Base-by-base conservation (phyloP, 2,329 filamentous ascomycete genomes). In the Paecilomyces variotii region DNA sequence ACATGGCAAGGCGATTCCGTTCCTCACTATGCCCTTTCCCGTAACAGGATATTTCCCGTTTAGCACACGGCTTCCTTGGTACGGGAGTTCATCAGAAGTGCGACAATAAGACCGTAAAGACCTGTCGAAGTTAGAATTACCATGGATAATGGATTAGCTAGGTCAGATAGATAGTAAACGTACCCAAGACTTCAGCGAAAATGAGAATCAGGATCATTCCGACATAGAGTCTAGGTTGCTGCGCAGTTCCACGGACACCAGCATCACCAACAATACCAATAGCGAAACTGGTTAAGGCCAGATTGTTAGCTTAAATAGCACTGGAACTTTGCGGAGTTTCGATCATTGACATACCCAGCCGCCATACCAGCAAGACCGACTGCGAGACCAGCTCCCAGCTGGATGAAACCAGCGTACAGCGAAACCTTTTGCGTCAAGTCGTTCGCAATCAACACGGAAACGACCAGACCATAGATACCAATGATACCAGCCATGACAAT, bases 401-500 rank as follows among this genome's bases (percentile, higher is more conserved):
- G 90, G 70, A 93, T 90, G 80, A 93, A 92, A 61, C 88, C 87
- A 58, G 89, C 91, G 70, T 88, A 93, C 62, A 94, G 83, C 61
- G 89, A 82, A 62, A 88, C 78, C 64, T 84, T 74, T 78, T 93
- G 89, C 68, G 81, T 82, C 64, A 94, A 81, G 69, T 85, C 86
- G 75, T 91, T 89, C 72, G 90, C 91, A 73, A 94, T 91, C 71
- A 94, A 80, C 75, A 94, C 90, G 19, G 90, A 92, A 62, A 93
- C 89, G 79, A 94, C 90, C 65, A 94, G 84, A 71, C 90, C 90
- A 81, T 94, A 99, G 78, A 99, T 97, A 89, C 91, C 94, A 80
- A 99, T 97, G 80, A 99, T 99, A 97, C 94, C 94, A 84, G 94
- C 94, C 94, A 99, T 99, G 87, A 99, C 96, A 79, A 97, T 94